Evolutionary conservation across 768 basidiomycete genomes (phyloP).

Genomic region (Suillus subaureus): DNA sequence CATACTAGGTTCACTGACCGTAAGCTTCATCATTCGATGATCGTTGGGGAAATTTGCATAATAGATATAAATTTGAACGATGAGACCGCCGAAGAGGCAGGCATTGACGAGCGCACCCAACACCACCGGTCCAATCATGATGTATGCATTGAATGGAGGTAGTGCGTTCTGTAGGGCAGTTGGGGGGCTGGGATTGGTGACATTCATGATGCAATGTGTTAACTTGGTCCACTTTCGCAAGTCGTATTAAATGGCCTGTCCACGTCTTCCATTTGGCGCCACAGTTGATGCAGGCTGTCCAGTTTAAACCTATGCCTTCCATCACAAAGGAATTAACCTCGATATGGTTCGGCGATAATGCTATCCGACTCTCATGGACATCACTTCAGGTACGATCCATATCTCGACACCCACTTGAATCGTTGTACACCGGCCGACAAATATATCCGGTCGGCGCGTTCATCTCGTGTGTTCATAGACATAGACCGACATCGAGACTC

Average conservation of each 20-base stretch:
- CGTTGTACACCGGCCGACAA: background rate
- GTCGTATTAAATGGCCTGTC: background rate
- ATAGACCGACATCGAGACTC: background rate
- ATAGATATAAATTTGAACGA: conserved; percentile 17
- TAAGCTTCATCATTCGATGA: conserved; percentile 4
- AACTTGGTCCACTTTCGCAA: no score
- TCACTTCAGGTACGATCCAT: background rate
- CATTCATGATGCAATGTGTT: background rate
- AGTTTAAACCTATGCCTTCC: background rate
- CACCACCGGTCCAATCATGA: conserved; percentile 16
- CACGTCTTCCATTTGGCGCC: background rate
- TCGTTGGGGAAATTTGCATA: conserved; percentile 15
- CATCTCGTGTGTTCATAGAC: background rate
- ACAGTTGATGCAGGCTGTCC: background rate
- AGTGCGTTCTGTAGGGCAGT: no score
- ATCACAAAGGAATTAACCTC: background rate
- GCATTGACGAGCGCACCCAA: conserved; percentile 15
- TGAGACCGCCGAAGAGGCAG: conserved; percentile 17
- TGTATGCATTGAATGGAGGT: conserved; percentile 1
- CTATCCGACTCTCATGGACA: no score
- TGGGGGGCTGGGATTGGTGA: background rate
- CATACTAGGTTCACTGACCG: conserved; percentile 6
- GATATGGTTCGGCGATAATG: background rate
- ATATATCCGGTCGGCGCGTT: background rate
- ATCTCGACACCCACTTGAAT: background rate